phyloP scores from a whole-genome alignment of 768 basidiomycete species.

The Mrakia hoshinonis region DNA sequence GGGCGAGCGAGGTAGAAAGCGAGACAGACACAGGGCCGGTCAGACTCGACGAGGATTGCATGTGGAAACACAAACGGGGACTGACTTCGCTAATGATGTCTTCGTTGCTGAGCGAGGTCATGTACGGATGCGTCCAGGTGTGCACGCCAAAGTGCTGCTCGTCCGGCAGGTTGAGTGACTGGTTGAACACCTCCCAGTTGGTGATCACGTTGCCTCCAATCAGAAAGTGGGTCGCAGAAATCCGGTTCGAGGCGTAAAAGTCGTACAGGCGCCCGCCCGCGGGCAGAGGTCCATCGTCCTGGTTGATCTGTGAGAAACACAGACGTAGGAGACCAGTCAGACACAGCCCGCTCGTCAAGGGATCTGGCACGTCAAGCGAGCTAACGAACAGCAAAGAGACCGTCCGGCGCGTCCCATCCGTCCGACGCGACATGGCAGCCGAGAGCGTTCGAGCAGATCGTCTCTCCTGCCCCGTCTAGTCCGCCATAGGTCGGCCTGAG shows the following conservation, averaged over 20 bases:
- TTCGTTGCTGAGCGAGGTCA: conserved; percentile 50
- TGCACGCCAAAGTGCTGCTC: conserved; percentile 11
- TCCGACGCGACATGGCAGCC: conserved; percentile 37
- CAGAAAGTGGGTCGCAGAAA: conserved; percentile 46
- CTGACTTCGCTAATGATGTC: conserved; percentile 54
- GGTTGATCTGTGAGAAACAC: conserved; percentile 44
- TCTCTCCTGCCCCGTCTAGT: too few relatives aligned
- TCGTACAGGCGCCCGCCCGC: conserved; percentile 48
- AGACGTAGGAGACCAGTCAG: background rate
- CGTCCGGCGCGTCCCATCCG: conserved; percentile 68
- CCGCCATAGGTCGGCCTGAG: too few relatives aligned
- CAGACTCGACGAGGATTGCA: too few relatives aligned
- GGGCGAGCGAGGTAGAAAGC: background rate
- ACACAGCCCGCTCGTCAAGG: background rate
- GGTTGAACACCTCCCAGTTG: conserved; percentile 38
- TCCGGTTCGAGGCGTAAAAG: conserved; percentile 57
- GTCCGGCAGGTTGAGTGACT: background rate
- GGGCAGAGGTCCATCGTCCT: conserved; percentile 70
- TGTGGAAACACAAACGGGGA: background rate
- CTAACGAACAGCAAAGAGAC: conserved; percentile 46
- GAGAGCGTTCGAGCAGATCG: too few relatives aligned
- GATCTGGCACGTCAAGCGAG: conserved; percentile 1
- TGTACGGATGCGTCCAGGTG: conserved; percentile 26
- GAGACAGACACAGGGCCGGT: too few relatives aligned
- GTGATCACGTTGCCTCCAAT: conserved; percentile 68